phyloP scores from a whole-genome alignment of 1,284 basidiomycete species.

The Leccinum pachyderme region DNA sequence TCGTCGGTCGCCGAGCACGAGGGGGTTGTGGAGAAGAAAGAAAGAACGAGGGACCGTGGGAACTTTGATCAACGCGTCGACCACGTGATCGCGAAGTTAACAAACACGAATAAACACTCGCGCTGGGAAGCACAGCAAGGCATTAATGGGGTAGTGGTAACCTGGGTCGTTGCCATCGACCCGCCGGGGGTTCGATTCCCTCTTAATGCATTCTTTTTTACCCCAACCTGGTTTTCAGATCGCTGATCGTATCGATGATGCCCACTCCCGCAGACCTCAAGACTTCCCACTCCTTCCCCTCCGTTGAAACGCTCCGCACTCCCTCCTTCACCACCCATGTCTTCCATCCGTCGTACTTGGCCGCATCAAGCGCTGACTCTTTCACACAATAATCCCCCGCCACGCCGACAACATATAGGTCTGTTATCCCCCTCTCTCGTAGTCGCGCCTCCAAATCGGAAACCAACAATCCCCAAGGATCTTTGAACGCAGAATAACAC shows the following conservation, averaged over 20 bases:
- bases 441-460: constrained; percentile 40
- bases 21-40: constrained; percentile 8
- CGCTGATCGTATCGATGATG: constrained; percentile 26
- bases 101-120: constrained; percentile 17
- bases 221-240: constrained; percentile 23
- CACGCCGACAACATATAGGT: constrained; percentile 48
- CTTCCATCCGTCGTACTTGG: constrained; percentile 37
- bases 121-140: background rate
- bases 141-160: constrained; percentile 39
- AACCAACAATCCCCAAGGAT: constrained; percentile 42
- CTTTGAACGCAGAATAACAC: constrained; percentile 52
- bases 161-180: constrained; percentile 47
- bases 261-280: constrained; percentile 33
- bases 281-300: constrained; percentile 38
- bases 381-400: constrained; percentile 57
- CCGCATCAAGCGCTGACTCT: constrained; percentile 45
- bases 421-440: constrained; percentile 39
- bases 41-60: constrained; percentile 28
- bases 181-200: constrained; percentile 48
- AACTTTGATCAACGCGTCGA: constrained; percentile 25
- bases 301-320: constrained; percentile 36
- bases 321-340: constrained; percentile 49
- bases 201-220: constrained; percentile 12
- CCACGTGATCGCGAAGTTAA: constrained; percentile 29
- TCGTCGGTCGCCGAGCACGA: constrained; percentile 14